Percentiles rank a stretch among this genome's conserved stretches.
Evolutionary conservation across 768 basidiomycete genomes (phyloP).

Genomic region (Paxillus involutus): DNA sequence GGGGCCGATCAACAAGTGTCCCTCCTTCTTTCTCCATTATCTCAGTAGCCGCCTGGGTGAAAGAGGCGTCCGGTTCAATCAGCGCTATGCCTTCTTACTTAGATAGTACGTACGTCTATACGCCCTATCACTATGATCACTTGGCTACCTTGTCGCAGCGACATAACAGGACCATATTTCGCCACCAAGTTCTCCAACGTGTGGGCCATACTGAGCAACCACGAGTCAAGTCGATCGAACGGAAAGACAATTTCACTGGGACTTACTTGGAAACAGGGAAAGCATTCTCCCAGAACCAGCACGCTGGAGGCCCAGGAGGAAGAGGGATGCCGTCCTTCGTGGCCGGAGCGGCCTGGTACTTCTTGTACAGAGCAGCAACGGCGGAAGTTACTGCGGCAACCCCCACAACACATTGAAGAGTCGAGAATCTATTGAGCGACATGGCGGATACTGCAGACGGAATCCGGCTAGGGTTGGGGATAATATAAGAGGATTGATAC

Average conservation of each 20-base stretch:
- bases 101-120: conserved; percentile 13
- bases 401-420: not conserved
- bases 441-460: not conserved
- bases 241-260: not conserved
- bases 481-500: too few species aligned
- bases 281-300: conserved; percentile 9
- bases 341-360: not conserved
- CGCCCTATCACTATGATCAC: conserved; percentile 18
- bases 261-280: conserved; percentile 3
- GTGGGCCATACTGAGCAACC: conserved; percentile 12
- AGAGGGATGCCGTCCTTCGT: not conserved
- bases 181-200: conserved; percentile 53
- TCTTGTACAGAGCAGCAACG: not conserved
- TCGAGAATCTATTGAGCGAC: not conserved
- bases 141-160: conserved; percentile 45
- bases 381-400: not conserved
- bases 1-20: conserved; percentile 35
- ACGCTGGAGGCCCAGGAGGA: conserved; percentile 4
- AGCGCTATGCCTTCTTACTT: too few species aligned
- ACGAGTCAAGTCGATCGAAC: too few species aligned
- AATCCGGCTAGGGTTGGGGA: too few species aligned
- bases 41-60: conserved; percentile 34
- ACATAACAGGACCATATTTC: conserved; percentile 59
- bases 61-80: not conserved
- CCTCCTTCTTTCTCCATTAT: conserved; percentile 41